Base-by-base conservation (phyloP, 2,329 filamentous ascomycete genomes). In the Fusarium subtropicale region DNA sequence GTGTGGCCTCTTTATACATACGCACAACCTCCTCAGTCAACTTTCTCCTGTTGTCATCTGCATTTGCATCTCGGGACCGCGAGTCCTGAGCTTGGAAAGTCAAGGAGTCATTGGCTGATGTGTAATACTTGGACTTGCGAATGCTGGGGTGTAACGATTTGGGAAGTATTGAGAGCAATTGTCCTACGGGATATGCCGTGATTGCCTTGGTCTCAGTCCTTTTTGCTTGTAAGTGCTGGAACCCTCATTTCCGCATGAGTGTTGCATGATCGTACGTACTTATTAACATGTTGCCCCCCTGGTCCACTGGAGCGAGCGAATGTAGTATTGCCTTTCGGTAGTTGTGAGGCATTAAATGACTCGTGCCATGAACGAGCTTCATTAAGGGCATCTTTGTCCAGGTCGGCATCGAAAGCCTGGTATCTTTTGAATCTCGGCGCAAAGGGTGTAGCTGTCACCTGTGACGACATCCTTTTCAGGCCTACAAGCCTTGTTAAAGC, bases 201-300 rank as follows among this genome's bases (percentile, higher is more conserved):
- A 83, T 85, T 24, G 87, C 87, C 69, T 89, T 89, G 52, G 82
- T 85, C 76, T 89, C 87, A 1, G 87, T 89, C 64, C 87, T 89
- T 69, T 69, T n/a, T 38, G 42, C 33, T 30, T 22, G 83, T 86
- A 12, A 84, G 81, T 13, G 81, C 81, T 76, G 83, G 7, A 68
- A 81, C 41, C 76, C 81, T 9, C 42, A 18, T n/a, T 26, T 47
- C 77, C 16, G 83, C 60, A 2, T 31, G 83, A 61, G 2, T 26
- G 22, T 30, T 28, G 20, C 38, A 22, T 20, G 36, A 39, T 20
- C 20, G n/a, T 51, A 24, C 83, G 55, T 72, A 89, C 87, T 89
- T 89, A 74, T 89, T 89, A 33, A 89, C 87, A 72, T 89, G 86
- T 69, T 89, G 87, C 3, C 87, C 87, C 15, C 87, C 87, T 4